phyloP scores from a whole-genome alignment of 2,329 filamentous ascomycete species.

The Diatrype stigma region DNA sequence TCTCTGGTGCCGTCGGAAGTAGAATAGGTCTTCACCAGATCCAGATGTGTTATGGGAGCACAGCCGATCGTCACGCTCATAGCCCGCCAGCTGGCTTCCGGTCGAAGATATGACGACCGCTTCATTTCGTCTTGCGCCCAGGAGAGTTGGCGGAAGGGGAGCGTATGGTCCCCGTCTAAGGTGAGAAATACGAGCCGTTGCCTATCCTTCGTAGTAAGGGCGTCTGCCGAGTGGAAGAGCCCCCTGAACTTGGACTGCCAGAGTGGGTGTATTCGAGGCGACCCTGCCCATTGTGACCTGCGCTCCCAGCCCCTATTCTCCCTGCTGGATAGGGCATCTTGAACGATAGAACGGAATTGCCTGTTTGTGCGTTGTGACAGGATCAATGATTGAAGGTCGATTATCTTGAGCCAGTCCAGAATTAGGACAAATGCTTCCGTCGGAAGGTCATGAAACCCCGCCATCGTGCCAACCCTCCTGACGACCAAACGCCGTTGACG shows the following conservation, averaged over 20 bases:
- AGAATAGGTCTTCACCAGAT: constrained; percentile 14
- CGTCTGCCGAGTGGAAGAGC: constrained; percentile 14
- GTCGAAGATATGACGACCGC: constrained; percentile 10
- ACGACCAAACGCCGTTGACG: no score
- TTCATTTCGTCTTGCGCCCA: constrained; percentile 10
- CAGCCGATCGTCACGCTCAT: constrained; percentile 15
- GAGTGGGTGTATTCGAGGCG: constrained; percentile 9
- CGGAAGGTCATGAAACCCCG: constrained; percentile 8
- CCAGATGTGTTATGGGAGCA: constrained; percentile 18
- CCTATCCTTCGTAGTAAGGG: constrained; percentile 13
- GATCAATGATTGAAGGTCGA: constrained; percentile 13
- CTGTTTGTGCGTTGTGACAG: constrained; percentile 10
- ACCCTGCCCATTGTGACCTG: neutral
- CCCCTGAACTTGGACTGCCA: constrained; percentile 10
- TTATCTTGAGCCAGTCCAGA: constrained; percentile 8
- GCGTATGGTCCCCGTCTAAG: constrained; percentile 14
- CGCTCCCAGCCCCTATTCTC: neutral
- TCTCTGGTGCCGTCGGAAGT: constrained; percentile 5
- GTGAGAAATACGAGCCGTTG: constrained; percentile 6
- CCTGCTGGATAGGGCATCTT: constrained; percentile 7
- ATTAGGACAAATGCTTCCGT: constrained; percentile 15
- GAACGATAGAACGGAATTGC: constrained; percentile 5
- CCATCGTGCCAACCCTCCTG: constrained; percentile 9
- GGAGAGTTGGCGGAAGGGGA: constrained; percentile 17
- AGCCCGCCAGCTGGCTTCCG: constrained; percentile 18